phyloP scores from a whole-genome alignment of 2,329 filamentous ascomycete genomes.

The Ophiostoma novo-ulmi region DNA sequence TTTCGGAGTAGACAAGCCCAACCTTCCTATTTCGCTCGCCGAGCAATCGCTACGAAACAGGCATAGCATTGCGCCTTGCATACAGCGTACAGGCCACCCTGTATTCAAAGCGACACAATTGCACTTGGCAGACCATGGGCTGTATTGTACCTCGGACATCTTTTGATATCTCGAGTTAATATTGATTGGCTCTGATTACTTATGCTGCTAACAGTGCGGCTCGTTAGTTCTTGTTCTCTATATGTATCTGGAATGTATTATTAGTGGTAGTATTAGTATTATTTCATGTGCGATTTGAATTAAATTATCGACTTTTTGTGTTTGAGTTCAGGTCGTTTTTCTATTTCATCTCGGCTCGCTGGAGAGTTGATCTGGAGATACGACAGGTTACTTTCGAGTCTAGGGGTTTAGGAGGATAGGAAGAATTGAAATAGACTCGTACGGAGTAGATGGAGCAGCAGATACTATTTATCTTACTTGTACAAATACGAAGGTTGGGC shows the following conservation, averaged over 20 bases:
- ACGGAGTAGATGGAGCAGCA: not conserved
- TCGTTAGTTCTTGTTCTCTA: no score
- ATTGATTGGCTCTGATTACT: not conserved
- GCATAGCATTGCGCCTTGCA: not conserved
- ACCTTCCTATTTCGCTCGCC: conserved; percentile 5
- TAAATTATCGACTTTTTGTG: not conserved
- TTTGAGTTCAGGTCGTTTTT: not conserved
- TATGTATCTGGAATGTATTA: no score
- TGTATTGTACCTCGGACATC: not conserved
- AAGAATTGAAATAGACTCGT: not conserved
- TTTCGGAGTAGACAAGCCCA: not conserved
- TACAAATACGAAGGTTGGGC: not conserved
- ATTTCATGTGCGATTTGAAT: no score
- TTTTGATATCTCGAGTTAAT: not conserved
- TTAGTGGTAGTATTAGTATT: no score
- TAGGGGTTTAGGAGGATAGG: conserved; percentile 2
- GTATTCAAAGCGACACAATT: not conserved
- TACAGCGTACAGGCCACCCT: not conserved
- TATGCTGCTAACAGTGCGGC: not conserved
- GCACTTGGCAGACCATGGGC: conserved; percentile 2
- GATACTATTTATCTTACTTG: no score
- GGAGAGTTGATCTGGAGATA: not conserved
- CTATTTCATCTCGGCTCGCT: not conserved
- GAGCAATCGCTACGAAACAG: not conserved
- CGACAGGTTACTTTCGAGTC: not conserved